A percentile compares a stretch with the other conserved stretches of the same genome.
These are phyloP conservation scores for Nepenthes alata DNA, from an alignment of 179 eudicot species.

Conservation along the genomic window DNA sequence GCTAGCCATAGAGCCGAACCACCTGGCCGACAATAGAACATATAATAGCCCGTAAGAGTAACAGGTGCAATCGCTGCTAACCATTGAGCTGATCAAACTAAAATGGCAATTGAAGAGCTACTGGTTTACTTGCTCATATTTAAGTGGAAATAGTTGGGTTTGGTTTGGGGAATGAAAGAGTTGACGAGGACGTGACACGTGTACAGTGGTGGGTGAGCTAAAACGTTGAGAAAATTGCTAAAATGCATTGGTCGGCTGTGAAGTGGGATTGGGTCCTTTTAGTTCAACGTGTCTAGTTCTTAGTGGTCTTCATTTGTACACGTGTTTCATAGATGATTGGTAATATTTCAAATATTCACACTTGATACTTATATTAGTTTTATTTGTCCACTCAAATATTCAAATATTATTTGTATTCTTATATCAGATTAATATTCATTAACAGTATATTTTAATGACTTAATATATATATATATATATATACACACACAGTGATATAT, in stretches of 20 bases:
- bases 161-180: background rate
- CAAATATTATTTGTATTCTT: too few species aligned
- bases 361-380: background rate
- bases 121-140: background rate
- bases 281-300: slow-evolving; percentile 13
- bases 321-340: background rate
- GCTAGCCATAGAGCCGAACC: slow-evolving; percentile 5
- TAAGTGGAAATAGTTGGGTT: background rate
- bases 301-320: background rate
- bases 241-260: slow-evolving; percentile 21
- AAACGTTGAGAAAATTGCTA: slow-evolving; percentile 33
- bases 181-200: slow-evolving; percentile 22
- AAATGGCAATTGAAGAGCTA: background rate
- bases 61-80: background rate
- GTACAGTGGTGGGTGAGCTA: slow-evolving; percentile 64
- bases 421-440: too few species aligned
- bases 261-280: background rate
- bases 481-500: too few species aligned
- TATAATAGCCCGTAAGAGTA: background rate
- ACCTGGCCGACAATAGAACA: background rate
- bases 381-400: too few species aligned
- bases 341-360: background rate
- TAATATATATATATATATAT: too few species aligned
- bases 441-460: too few species aligned
- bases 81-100: background rate